Conservation (phyloP, 2,329 filamentous ascomycete genomes). For the Diaporthe sp. region DNA sequence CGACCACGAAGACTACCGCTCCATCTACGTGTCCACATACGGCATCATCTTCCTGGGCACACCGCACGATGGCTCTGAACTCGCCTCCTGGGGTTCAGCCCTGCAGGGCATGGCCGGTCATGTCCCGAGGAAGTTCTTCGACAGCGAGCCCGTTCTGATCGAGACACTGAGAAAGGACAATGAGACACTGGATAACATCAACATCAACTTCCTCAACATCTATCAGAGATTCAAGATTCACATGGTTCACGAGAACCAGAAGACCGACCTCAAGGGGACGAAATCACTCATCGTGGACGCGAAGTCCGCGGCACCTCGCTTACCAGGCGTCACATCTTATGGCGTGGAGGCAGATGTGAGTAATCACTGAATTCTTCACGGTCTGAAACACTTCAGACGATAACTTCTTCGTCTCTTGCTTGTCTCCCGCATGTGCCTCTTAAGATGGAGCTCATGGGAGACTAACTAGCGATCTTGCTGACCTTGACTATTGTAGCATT, state of each 20-base stretch:
- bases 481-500: slow-evolving; percentile 58
- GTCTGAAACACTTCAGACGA: too few relatives aligned
- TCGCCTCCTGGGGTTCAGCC: slow-evolving; percentile 77
- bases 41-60: slow-evolving; percentile 84
- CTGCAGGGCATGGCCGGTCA: slow-evolving; percentile 78
- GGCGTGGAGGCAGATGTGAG: slow-evolving; percentile 75
- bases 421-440: not conserved
- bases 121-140: slow-evolving; percentile 76
- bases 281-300: slow-evolving; percentile 75
- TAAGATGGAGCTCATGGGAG: not conserved
- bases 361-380: not conserved
- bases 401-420: too few relatives aligned
- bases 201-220: slow-evolving; percentile 79
- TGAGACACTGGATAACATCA: slow-evolving; percentile 81
- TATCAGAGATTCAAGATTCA: slow-evolving; percentile 80
- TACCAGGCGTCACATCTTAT: slow-evolving; percentile 79
- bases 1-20: slow-evolving; percentile 74
- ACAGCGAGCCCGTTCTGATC: slow-evolving; percentile 77
- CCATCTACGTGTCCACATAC: slow-evolving; percentile 81
- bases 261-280: slow-evolving; percentile 76
- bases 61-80: slow-evolving; percentile 78
- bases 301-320: slow-evolving; percentile 76
- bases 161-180: slow-evolving; percentile 81
- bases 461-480: not conserved
- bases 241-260: slow-evolving; percentile 82